These are phyloP conservation scores for Chlorella sorokiniana DNA, from an alignment of 139 green algal species.

Conservation along the genomic window DNA sequence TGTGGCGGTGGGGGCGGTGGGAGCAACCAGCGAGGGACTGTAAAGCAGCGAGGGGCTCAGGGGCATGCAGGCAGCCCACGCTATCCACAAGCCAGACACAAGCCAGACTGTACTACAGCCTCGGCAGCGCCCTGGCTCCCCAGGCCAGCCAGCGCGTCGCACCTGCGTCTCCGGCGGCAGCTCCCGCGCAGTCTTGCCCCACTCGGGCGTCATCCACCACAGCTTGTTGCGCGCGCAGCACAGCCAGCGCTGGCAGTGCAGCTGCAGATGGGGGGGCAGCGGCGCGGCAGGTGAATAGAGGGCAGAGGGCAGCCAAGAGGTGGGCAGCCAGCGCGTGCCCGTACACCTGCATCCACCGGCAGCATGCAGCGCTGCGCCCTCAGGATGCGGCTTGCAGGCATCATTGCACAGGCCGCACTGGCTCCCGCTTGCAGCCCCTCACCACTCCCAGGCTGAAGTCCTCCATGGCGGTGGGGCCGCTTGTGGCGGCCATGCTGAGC, in stretches of 20 bases:
- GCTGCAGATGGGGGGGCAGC: slow-evolving; percentile 7
- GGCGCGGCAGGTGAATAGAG: no score
- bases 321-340: no score
- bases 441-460: slow-evolving; percentile 53
- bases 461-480: slow-evolving; percentile 36
- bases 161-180: slow-evolving; percentile 89
- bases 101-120: no score
- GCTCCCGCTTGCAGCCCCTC: background rate
- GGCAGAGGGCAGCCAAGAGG: background rate
- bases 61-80: background rate
- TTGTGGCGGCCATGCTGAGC: slow-evolving; percentile 43
- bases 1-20: background rate
- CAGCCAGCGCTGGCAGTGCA: slow-evolving; percentile 63
- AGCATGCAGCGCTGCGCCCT: background rate
- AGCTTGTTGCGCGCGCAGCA: slow-evolving; percentile 83
- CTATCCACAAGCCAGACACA: no score
- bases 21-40: background rate
- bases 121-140: no score
- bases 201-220: slow-evolving; percentile 95
- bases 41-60: background rate
- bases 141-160: background rate
- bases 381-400: background rate
- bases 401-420: background rate
- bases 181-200: slow-evolving; percentile 66
- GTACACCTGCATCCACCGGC: background rate